phyloP scores from a whole-genome alignment of 1,139 yeast species.

The Lodderomyces pseudojiufengensis region DNA sequence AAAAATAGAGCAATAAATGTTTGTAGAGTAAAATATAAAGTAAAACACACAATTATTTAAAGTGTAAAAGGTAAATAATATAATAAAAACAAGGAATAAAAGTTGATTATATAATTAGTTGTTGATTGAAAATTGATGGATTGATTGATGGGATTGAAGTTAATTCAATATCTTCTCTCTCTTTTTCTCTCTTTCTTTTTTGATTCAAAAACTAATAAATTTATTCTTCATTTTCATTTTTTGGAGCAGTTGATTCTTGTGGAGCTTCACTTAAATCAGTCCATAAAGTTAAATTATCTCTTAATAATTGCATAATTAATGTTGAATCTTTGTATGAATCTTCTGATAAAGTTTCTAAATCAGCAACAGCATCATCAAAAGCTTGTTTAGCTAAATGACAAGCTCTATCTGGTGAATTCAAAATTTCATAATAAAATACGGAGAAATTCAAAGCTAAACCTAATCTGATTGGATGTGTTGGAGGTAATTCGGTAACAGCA shows the following conservation, averaged over 20 bases:
- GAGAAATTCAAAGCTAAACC: constrained; percentile 98
- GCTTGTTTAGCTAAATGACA: constrained; percentile 99
- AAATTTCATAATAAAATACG: constrained; percentile 96
- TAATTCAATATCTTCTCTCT: too few species aligned
- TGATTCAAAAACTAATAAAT: too few species aligned
- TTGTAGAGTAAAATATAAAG: too few species aligned
- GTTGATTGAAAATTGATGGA: too few species aligned
- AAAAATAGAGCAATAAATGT: too few species aligned
- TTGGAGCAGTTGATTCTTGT: constrained; percentile 2
- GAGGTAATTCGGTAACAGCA: constrained; percentile 94
- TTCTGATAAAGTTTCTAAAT: constrained; percentile 94
- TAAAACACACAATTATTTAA: not conserved
- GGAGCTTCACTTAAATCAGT: constrained; percentile 94
- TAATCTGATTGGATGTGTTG: constrained; percentile 97
- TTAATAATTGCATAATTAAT: constrained; percentile 95
- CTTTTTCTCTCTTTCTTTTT: too few species aligned
- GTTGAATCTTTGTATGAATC: constrained; percentile 98
- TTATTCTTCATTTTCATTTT: too few species aligned
- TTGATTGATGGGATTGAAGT: constrained; percentile 26
- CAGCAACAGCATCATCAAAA: constrained; percentile 98
- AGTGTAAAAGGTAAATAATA: not conserved
- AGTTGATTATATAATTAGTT: too few species aligned
- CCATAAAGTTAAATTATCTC: constrained; percentile 98
- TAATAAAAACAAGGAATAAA: too few species aligned
- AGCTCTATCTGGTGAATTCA: constrained; percentile 97